Evolutionary conservation across 805 yeast genomes (phyloP), one percentile per base, ranked within the genome.

Genomic region (Metschnikowia orientalis): DNA sequence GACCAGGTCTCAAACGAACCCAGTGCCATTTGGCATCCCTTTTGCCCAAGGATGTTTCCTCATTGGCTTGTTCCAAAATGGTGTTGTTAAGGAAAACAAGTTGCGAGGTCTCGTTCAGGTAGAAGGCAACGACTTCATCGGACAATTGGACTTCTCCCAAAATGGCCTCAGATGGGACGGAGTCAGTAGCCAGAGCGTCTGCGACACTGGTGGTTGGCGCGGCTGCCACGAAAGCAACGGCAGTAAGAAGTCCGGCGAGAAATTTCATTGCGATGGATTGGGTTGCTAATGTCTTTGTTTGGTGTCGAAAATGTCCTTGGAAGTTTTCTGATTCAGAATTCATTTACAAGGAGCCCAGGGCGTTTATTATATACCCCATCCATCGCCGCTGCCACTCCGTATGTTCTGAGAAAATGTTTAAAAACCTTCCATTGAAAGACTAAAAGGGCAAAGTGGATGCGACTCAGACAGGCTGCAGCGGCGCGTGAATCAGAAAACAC

Each of bases 31-130:
- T 15, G 10, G 42, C 37, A 4, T 31, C 38, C 31, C 50, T 45
- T 28, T 36, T 45, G 10, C 24, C 25, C 30, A 43, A 30, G 4
- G 40, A 29, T n/a, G 35, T 23, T 14, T 36, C 37, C 22, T 14
- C 26, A 21, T 42, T 38, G 13, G 41, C 45, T 17, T 42, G 37
- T 3, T 38, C 44, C 45, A 45, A 33, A 12, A 38, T 22, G 13
- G 49, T 45, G 33, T 39, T 23, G 37, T 45, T 45, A 36, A 45
- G 38, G 24, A 45, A 36, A 11, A 45, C 37, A 24, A 45, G 27
- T 6, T 38, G 25, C 8, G 37, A 22, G 9, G 41, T 34, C 20
- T 35, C 32, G 28, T 38, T 34, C 22, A 39, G 38, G 22, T 34
- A 29, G 26, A 31, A 28, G 26, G 42, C 32, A 17, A 42, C 32